Percentiles rank a stretch among this genome's conserved stretches.
Conservation (phyloP, 345 rosid genomes). For the Atalantia buxifolia region DNA sequence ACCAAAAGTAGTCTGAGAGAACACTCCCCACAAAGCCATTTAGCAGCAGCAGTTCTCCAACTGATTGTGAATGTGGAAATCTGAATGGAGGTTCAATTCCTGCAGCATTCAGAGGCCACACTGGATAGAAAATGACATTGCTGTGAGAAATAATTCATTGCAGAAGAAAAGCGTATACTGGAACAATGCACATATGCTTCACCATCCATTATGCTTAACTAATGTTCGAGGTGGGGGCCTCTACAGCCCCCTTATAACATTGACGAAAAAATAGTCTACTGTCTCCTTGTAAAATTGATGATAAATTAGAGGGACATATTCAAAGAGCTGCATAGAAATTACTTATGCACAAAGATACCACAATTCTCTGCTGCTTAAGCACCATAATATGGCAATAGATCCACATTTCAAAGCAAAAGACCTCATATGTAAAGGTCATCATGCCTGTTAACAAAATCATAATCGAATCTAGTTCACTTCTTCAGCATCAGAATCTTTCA, state of each 20-base stretch:
- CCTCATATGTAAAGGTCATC: neutral
- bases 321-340: neutral
- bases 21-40: slow-evolving; percentile 55
- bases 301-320: neutral
- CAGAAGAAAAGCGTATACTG: neutral
- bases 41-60: slow-evolving; percentile 37
- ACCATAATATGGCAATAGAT: neutral
- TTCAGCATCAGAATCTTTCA: neutral
- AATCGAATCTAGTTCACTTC: neutral
- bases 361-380: neutral
- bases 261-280: neutral
- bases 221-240: neutral
- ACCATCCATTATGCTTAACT: neutral
- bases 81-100: slow-evolving; percentile 56
- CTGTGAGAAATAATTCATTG: neutral
- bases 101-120: slow-evolving; percentile 48
- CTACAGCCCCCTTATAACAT: too few species aligned
- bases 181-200: neutral
- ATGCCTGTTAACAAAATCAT: neutral
- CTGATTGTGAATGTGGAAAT: slow-evolving; percentile 47
- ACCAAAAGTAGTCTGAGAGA: slow-evolving; percentile 63
- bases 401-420: neutral
- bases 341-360: neutral
- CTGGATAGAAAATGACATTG: slow-evolving; percentile 31
- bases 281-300: too few species aligned